Conservation (phyloP, 1,284 basidiomycete genomes). For the Vanrija sp. region DNA sequence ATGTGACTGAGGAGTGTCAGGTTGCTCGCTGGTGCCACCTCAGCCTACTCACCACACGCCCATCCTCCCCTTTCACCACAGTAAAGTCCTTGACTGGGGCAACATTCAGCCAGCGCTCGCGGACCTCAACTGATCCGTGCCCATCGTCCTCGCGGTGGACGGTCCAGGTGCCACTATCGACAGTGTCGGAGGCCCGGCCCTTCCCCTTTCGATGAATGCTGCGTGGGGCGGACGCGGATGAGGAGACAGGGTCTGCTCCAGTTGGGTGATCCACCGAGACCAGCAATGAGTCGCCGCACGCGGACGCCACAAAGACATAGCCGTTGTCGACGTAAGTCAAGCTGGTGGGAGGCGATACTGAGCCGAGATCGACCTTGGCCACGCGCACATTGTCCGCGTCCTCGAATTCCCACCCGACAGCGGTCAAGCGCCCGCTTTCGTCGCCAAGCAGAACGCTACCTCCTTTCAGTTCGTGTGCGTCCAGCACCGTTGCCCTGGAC, state of each 20-base stretch:
- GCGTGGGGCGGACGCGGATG: not conserved
- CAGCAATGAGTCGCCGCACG: conserved; percentile 75
- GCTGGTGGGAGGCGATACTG: conserved; percentile 64
- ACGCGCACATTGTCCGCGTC: conserved; percentile 51
- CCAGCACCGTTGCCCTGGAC: conserved; percentile 52
- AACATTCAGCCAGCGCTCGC: conserved; percentile 71
- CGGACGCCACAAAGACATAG: conserved; percentile 75
- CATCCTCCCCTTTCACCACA: conserved; percentile 68
- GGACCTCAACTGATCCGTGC: conserved; percentile 53
- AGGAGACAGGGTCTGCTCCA: not conserved
- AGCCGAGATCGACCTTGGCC: conserved; percentile 64
- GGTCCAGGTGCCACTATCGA: conserved; percentile 50
- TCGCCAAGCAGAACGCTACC: conserved; percentile 69
- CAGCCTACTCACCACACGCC: conserved; percentile 60
- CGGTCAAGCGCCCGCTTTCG: conserved; percentile 65
- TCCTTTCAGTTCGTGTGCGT: conserved; percentile 15
- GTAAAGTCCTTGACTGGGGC: conserved; percentile 84
- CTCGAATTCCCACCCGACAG: conserved; percentile 59
- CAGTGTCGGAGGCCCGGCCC: conserved; percentile 28
- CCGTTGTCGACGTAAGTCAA: conserved; percentile 72
- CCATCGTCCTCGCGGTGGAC: conserved; percentile 29
- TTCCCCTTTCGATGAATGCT: conserved; percentile 29
- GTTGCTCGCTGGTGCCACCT: conserved; percentile 4
- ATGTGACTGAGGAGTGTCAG: conserved; percentile 56
- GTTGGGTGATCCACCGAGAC: conserved; percentile 49